phyloP scores from a whole-genome alignment of 2,329 filamentous ascomycete genomes.

The Talaromyces sp. region DNA sequence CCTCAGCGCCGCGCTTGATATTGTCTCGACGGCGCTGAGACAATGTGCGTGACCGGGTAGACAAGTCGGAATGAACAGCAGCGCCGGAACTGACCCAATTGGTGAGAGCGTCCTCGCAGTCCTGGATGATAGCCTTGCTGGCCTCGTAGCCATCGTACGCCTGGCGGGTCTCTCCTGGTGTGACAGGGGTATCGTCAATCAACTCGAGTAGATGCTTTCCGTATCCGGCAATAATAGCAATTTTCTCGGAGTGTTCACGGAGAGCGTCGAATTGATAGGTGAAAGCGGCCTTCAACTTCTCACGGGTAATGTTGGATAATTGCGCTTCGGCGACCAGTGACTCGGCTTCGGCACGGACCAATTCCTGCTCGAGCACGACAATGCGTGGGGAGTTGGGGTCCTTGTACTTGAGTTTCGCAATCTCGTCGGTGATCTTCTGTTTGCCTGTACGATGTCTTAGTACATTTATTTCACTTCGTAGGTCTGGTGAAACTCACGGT shows the following conservation, averaged over 20 bases:
- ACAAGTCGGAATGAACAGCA: conserved; percentile 79
- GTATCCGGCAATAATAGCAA: conserved; percentile 94
- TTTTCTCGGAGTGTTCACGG: conserved; percentile 95
- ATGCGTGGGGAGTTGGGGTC: conserved; percentile 98
- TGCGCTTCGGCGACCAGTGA: conserved; percentile 98
- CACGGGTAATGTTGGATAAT: conserved; percentile 97
- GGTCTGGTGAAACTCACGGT: conserved; percentile 76
- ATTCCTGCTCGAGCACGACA: conserved; percentile 95
- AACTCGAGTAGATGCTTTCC: conserved; percentile 98
- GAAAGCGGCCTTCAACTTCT: conserved; percentile 98
- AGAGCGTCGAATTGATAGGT: conserved; percentile 97
- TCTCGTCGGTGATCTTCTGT: conserved; percentile 98
- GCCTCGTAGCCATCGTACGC: conserved; percentile 98
- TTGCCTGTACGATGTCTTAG: conserved; percentile 62
- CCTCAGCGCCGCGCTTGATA: conserved; percentile 57
- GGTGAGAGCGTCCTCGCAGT: conserved; percentile 94
- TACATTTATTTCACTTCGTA: too few relatives aligned
- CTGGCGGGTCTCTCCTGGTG: conserved; percentile 88
- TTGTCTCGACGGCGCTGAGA: conserved; percentile 77
- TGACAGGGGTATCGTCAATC: conserved; percentile 93
- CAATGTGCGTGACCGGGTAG: conserved; percentile 77
- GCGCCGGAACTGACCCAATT: conserved; percentile 95
- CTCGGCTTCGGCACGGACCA: conserved; percentile 95
- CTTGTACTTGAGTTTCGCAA: conserved; percentile 98
- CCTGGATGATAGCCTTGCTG: conserved; percentile 97